Evolutionary conservation across 192 early-diverging fungal genomes (phyloP).

Genomic region (Funneliformis mosseae): DNA sequence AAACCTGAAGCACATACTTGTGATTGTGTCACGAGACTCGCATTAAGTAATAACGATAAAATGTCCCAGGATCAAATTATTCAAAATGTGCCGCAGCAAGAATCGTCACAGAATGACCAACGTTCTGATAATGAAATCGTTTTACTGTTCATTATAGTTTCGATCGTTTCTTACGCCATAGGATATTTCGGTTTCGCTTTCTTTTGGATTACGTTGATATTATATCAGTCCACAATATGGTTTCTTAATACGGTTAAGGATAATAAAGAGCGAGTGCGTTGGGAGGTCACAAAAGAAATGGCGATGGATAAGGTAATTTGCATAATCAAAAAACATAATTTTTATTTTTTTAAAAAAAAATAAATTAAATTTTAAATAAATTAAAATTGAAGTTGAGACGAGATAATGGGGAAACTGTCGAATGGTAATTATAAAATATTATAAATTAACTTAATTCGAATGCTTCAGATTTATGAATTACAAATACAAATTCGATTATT

Average conservation of each 20-base stretch:
- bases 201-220: background rate
- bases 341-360: background rate
- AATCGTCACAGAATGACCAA: background rate
- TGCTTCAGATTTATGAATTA: too few relatives aligned
- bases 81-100: background rate
- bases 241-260: background rate
- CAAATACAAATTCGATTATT: too few relatives aligned
- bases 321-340: background rate
- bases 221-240: background rate
- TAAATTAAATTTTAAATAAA: background rate
- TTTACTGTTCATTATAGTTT: background rate
- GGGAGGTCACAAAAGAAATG: background rate
- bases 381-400: background rate
- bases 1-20: background rate
- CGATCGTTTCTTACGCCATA: background rate
- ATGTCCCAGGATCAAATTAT: background rate
- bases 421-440: slow-evolving; percentile 18
- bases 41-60: background rate
- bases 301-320: background rate
- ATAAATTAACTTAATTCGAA: too few relatives aligned
- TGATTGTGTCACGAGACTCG: background rate
- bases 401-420: slow-evolving; percentile 26
- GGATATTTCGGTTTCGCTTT: background rate
- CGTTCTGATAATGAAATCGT: background rate
- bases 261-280: slow-evolving; percentile 12